Conservation (phyloP, 2,329 filamentous ascomycete genomes). For the Didymellaceae sp. region DNA sequence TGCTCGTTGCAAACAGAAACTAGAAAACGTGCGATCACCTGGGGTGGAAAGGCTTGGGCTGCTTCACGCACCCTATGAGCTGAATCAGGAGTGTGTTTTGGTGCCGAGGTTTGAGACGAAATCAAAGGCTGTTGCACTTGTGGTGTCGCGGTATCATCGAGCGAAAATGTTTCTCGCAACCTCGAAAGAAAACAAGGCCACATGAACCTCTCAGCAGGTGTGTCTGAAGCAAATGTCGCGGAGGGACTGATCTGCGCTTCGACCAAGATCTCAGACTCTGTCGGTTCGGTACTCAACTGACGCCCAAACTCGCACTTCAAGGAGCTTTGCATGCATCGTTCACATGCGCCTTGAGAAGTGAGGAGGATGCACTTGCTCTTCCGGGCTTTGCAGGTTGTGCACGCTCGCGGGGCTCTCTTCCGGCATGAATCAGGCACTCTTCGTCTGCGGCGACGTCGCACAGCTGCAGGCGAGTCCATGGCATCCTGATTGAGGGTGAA, state of each 20-base stretch:
- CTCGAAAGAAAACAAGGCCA: constrained; percentile 7
- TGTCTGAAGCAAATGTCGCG: background rate
- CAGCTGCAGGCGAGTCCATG: constrained; percentile 2
- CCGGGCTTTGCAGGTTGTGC: constrained; percentile 4
- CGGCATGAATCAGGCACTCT: constrained; percentile 1
- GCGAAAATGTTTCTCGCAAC: constrained; percentile 2
- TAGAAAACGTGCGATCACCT: constrained; percentile 7
- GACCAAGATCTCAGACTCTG: background rate
- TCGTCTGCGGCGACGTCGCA: constrained; percentile 4
- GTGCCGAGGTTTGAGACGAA: background rate
- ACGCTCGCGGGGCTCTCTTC: constrained; percentile 4
- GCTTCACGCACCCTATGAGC: constrained; percentile 2
- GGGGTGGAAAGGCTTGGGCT: constrained; percentile 7
- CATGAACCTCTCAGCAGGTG: constrained; percentile 9
- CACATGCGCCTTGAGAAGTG: constrained; percentile 2
- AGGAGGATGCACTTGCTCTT: constrained; percentile 12
- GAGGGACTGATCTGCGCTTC: constrained; percentile 10
- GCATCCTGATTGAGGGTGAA: background rate
- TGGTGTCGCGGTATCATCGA: background rate
- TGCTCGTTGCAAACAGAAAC: constrained; percentile 8
- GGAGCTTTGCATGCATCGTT: constrained; percentile 2
- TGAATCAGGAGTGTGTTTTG: constrained; percentile 1
- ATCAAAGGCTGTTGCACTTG: background rate
- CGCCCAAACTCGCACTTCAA: constrained; percentile 3
- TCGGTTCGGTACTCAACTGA: background rate